A percentile compares a stretch with the other conserved stretches of the same genome.
phyloP scores from a whole-genome alignment of 371 early-diverging fungal species.

The Mortierella sp. region DNA sequence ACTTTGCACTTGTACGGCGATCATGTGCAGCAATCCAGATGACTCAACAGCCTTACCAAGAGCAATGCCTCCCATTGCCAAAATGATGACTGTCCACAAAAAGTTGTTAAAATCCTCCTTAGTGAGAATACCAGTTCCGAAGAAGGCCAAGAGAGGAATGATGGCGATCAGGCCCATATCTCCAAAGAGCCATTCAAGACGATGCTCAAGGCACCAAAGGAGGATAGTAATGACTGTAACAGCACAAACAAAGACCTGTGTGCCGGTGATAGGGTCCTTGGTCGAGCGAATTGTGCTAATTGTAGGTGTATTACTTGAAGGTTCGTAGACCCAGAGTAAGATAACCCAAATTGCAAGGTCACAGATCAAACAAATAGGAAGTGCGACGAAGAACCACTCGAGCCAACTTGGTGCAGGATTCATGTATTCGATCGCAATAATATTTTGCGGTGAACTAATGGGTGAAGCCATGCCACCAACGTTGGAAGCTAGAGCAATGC shows the following conservation, averaged over 20 bases:
- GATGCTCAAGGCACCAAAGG: constrained; percentile 90
- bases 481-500: constrained; percentile 95
- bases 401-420: constrained; percentile 87
- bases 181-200: constrained; percentile 81
- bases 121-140: constrained; percentile 87
- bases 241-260: constrained; percentile 76
- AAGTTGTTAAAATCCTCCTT: constrained; percentile 97
- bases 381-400: constrained; percentile 84
- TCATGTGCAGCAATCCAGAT: constrained; percentile 83
- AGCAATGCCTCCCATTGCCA: constrained; percentile 96
- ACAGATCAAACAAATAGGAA: constrained; percentile 81
- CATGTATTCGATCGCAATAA: constrained; percentile 89
- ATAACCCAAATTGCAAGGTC: constrained; percentile 86
- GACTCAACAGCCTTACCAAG: constrained; percentile 93
- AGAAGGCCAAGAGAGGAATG: constrained; percentile 93
- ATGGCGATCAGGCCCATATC: constrained; percentile 95
- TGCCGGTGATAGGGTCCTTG: constrained; percentile 70
- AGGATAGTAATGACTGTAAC: constrained; percentile 80
- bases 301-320: constrained; percentile 64
- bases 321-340: constrained; percentile 80
- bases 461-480: constrained; percentile 98
- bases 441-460: constrained; percentile 97
- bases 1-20: constrained; percentile 77
- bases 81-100: constrained; percentile 93
- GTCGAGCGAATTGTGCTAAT: constrained; percentile 70